phyloP scores from a whole-genome alignment of 108 stramenopile species.

The Thalassiosira profunda region DNA sequence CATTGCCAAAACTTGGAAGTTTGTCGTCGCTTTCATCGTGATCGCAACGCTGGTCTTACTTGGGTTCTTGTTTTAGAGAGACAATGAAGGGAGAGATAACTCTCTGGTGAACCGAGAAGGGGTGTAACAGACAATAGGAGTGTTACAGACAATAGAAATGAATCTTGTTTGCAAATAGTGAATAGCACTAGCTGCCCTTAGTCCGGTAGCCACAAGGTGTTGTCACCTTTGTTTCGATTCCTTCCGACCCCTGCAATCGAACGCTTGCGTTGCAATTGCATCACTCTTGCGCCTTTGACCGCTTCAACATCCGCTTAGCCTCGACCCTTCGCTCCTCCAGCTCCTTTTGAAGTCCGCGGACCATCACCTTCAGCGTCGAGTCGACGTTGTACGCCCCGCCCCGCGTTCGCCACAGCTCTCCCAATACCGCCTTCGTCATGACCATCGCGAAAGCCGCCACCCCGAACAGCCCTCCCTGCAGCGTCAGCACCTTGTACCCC shows the following conservation, averaged over 20 bases:
- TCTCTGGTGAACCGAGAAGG: too few species aligned
- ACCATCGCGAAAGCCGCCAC: slow-evolving; percentile 66
- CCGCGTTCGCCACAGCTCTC: slow-evolving; percentile 69
- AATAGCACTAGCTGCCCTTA: too few species aligned
- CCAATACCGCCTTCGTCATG: slow-evolving; percentile 67
- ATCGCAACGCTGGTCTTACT: slow-evolving; percentile 60
- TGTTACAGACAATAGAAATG: not conserved
- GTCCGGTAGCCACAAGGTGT: too few species aligned
- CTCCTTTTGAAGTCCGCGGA: slow-evolving; percentile 78
- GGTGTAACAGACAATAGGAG: not conserved
- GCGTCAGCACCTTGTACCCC: slow-evolving; percentile 58
- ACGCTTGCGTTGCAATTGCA: too few species aligned
- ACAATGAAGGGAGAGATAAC: too few species aligned
- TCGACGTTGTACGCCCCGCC: slow-evolving; percentile 88
- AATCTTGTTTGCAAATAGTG: not conserved
- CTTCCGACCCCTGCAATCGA: too few species aligned
- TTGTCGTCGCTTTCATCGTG: slow-evolving; percentile 45
- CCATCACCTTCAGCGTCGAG: slow-evolving; percentile 77
- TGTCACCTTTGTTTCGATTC: too few species aligned
- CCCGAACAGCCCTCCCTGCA: slow-evolving; percentile 52
- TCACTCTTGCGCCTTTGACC: slow-evolving; percentile 29
- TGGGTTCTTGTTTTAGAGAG: slow-evolving; percentile 53
- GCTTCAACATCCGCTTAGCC: slow-evolving; percentile 63
- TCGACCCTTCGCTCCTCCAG: slow-evolving; percentile 58
- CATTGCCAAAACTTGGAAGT: slow-evolving; percentile 53